phyloP scores from a whole-genome alignment of 768 basidiomycete genomes.

The Calocera cornea region DNA sequence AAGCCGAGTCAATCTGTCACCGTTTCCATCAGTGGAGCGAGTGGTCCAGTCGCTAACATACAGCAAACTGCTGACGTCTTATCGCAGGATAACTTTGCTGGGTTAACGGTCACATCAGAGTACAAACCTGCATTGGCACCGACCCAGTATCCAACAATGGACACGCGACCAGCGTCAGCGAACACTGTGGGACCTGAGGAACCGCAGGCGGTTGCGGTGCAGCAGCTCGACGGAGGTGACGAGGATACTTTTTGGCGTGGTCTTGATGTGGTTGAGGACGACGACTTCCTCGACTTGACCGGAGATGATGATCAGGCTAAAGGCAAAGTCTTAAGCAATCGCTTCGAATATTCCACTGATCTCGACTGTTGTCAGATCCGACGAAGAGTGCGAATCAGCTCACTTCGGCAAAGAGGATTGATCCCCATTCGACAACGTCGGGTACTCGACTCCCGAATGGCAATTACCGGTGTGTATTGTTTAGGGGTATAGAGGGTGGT shows the following conservation, averaged over 20 bases:
- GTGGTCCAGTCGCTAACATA: slow-evolving; percentile 13
- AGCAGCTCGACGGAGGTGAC: slow-evolving; percentile 46
- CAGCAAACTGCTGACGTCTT: slow-evolving; percentile 5
- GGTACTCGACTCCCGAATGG: slow-evolving; percentile 39
- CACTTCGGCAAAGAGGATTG: slow-evolving; percentile 9
- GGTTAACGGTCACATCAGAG: slow-evolving; percentile 37
- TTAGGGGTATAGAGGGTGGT: not conserved
- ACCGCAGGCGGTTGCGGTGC: slow-evolving; percentile 48
- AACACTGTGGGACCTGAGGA: slow-evolving; percentile 25
- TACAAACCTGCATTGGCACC: slow-evolving; percentile 47
- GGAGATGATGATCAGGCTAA: not conserved
- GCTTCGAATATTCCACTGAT: not conserved
- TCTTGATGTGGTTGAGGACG: slow-evolving; percentile 27
- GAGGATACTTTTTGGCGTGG: slow-evolving; percentile 50
- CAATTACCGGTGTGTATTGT: slow-evolving; percentile 39
- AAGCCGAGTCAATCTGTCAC: slow-evolving; percentile 62
- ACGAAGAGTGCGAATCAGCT: slow-evolving; percentile 18
- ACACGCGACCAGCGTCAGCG: slow-evolving; percentile 57
- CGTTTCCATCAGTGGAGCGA: slow-evolving; percentile 51
- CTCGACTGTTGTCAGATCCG: not conserved
- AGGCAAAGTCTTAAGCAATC: not conserved
- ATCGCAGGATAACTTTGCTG: slow-evolving; percentile 62
- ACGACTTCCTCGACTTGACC: not conserved
- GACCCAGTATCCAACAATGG: slow-evolving; percentile 46
- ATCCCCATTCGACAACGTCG: no score